Evolutionary conservation across 2,329 filamentous ascomycete genomes (phyloP).

Genomic region (Calonectria hawksworthii): DNA sequence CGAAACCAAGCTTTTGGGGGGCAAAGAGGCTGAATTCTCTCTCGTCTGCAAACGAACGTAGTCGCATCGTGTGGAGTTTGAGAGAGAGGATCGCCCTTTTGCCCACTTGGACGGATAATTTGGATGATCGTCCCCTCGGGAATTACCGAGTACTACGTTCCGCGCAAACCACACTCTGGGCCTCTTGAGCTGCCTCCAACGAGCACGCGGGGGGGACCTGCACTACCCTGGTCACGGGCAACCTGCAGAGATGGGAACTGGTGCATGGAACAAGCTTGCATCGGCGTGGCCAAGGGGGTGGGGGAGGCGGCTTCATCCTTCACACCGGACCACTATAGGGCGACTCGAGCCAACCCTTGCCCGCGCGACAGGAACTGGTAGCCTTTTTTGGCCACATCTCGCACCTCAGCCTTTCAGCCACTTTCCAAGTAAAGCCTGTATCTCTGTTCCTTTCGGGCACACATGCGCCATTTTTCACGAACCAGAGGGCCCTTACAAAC

Average conservation of each 20-base stretch:
- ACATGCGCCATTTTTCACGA: slow-evolving; percentile 7
- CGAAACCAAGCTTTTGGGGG: neutral
- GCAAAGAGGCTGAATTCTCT: too few species aligned
- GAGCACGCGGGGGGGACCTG: neutral
- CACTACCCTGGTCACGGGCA: neutral
- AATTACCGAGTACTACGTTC: neutral
- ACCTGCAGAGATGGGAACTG: neutral
- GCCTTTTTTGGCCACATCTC: neutral
- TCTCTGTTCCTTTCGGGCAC: neutral
- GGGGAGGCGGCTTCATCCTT: neutral
- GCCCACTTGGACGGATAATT: neutral
- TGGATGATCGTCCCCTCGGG: neutral
- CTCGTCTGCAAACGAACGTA: too few species aligned
- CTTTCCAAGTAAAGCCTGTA: slow-evolving; percentile 1
- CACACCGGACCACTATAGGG: neutral
- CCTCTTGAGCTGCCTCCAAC: neutral
- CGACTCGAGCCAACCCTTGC: neutral
- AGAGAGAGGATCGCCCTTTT: neutral
- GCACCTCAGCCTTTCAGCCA: neutral
- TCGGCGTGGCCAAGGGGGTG: neutral
- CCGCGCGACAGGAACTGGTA: neutral
- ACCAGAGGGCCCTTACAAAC: neutral
- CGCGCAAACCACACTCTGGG: neutral
- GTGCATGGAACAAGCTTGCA: slow-evolving; percentile 1
- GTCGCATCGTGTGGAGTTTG: neutral